Conservation (phyloP, 805 yeast species). For the Lachancea quebecensis region DNA sequence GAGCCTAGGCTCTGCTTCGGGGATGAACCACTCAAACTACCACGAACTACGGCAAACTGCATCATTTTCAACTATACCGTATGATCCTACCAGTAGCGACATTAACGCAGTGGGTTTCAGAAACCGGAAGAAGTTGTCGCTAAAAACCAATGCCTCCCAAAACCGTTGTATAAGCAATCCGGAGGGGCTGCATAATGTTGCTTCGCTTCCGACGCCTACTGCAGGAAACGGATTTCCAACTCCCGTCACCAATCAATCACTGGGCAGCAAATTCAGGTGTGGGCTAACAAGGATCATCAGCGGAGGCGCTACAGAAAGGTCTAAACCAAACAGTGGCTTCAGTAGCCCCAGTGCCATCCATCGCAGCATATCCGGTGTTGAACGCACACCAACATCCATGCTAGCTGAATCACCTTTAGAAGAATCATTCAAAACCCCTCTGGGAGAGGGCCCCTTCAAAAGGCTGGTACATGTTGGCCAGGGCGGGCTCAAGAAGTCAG, state of each 20-base stretch:
- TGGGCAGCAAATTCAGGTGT: slow-evolving; percentile 24
- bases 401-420: background rate
- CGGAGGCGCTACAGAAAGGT: slow-evolving; percentile 2
- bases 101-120: background rate
- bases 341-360: background rate
- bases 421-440: background rate
- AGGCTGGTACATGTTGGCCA: background rate
- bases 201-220: slow-evolving; percentile 1
- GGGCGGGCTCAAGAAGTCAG: background rate
- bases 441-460: background rate
- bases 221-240: background rate
- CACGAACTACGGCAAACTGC: slow-evolving; percentile 5
- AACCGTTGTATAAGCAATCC: slow-evolving; percentile 5
- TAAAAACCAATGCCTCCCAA: background rate
- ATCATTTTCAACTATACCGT: slow-evolving; percentile 6
- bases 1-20: background rate
- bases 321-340: background rate
- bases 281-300: slow-evolving; percentile 26
- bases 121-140: slow-evolving; percentile 1
- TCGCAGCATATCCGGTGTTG: background rate
- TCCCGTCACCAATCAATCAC: slow-evolving; percentile 12
- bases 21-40: background rate
- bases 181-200: background rate
- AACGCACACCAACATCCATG: background rate
- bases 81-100: background rate